phyloP scores from a whole-genome alignment of 176 grass and related monocot genomes.

The Oryza officinalis region DNA sequence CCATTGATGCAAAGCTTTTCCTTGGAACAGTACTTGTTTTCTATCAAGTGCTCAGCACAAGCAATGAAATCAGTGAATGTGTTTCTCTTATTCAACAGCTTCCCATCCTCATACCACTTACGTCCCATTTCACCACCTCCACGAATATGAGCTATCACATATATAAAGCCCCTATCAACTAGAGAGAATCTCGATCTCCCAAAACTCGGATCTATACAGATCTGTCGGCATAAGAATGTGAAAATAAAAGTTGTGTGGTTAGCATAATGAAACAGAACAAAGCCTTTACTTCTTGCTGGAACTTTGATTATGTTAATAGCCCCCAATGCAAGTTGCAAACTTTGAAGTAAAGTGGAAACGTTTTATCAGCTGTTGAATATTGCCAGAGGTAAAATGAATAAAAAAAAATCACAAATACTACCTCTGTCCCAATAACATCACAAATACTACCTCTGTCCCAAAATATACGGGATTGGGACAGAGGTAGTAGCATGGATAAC shows the following conservation, averaged over 20 bases:
- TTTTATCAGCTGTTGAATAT: not conserved
- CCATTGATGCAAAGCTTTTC: conserved; percentile 87
- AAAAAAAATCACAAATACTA: too few relatives aligned
- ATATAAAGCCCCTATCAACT: conserved; percentile 81
- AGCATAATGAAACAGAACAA: conserved; percentile 6
- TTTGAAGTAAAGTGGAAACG: conserved; percentile 10
- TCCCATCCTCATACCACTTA: conserved; percentile 91
- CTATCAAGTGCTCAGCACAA: conserved; percentile 81
- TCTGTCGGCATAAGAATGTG: conserved; percentile 34
- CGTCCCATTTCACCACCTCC: conserved; percentile 96
- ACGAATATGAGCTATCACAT: conserved; percentile 83
- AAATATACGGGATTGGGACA: too few relatives aligned
- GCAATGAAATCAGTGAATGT: conserved; percentile 97
- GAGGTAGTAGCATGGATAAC: not conserved
- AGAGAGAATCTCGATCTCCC: conserved; percentile 67
- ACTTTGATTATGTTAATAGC: too few relatives aligned
- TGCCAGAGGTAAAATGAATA: not conserved
- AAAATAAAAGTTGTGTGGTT: not conserved
- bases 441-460: not conserved
- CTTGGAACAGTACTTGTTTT: conserved; percentile 70
- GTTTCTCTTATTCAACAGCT: conserved; percentile 79
- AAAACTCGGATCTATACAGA: conserved; percentile 82
- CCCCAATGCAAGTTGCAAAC: conserved; percentile 8
- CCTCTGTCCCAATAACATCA: too few relatives aligned
- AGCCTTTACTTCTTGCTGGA: not conserved